phyloP scores from a whole-genome alignment of 2,329 filamentous ascomycete genomes.

The Aspergillus calidoustus region DNA sequence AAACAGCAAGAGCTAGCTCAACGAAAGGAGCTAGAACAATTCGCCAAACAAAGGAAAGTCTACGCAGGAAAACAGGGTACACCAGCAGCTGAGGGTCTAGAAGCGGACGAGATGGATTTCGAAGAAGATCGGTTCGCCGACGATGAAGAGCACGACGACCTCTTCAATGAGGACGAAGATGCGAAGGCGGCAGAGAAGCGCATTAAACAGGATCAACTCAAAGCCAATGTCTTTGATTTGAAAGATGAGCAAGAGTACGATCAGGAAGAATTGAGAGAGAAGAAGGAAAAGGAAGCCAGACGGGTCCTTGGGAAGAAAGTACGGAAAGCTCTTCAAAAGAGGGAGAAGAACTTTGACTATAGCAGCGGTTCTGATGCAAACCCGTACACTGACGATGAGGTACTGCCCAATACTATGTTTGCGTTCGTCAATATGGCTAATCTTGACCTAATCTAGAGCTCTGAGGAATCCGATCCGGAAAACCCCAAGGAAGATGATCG shows the following conservation, averaged over 20 bases:
- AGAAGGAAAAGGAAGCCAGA: constrained; percentile 67
- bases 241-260: constrained; percentile 73
- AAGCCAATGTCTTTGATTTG: constrained; percentile 82
- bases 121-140: constrained; percentile 80
- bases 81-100: constrained; percentile 55
- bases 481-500: constrained; percentile 63
- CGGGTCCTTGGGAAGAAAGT: constrained; percentile 76
- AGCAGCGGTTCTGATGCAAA: constrained; percentile 70
- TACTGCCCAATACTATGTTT: constrained; percentile 29
- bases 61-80: constrained; percentile 51
- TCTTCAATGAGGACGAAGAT: constrained; percentile 85
- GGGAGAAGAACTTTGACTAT: constrained; percentile 86
- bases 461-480: constrained; percentile 68
- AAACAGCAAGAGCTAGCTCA: constrained; percentile 56
- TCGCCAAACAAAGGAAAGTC: constrained; percentile 52
- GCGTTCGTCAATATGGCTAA: constrained; percentile 1
- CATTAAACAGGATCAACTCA: constrained; percentile 80
- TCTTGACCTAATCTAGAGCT: constrained; percentile 52
- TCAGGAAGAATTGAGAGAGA: constrained; percentile 68
- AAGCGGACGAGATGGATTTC: constrained; percentile 69
- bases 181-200: constrained; percentile 71
- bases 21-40: constrained; percentile 65
- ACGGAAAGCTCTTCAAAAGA: constrained; percentile 79
- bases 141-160: constrained; percentile 77
- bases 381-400: constrained; percentile 60